phyloP scores from a whole-genome alignment of 805 yeast genomes.

The Lachancea sp. region DNA sequence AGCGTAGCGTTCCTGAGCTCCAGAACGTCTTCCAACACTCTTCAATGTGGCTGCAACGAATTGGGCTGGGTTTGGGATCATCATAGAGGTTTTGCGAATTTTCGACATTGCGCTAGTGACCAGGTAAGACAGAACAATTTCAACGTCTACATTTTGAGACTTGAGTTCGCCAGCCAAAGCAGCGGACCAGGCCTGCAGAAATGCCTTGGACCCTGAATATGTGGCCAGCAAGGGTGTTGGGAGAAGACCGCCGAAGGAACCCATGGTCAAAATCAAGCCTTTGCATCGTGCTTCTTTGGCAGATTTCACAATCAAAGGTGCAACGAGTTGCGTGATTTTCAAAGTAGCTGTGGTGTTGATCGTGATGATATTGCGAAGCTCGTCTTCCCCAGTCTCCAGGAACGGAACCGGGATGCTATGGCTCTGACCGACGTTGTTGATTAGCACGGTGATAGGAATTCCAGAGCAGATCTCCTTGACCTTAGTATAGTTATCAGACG shows the following conservation, averaged over 20 bases:
- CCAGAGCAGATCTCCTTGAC: conserved; percentile 42
- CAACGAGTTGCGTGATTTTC: conserved; percentile 70
- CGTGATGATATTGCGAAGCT: conserved; percentile 72
- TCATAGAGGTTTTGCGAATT: conserved; percentile 63
- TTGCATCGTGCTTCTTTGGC: conserved; percentile 38
- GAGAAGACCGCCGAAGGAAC: conserved; percentile 89
- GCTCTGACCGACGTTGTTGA: conserved; percentile 92
- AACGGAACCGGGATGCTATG: conserved; percentile 95
- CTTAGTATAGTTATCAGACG: conserved; percentile 46
- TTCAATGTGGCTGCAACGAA: conserved; percentile 72
- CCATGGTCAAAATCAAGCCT: conserved; percentile 88
- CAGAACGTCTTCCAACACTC: conserved; percentile 74
- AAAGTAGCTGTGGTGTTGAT: conserved; percentile 83
- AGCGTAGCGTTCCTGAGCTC: conserved; percentile 86
- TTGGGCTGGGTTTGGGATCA: conserved; percentile 74
- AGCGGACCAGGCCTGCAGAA: conserved; percentile 86
- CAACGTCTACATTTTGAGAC: conserved; percentile 70
- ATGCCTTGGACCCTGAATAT: conserved; percentile 94
- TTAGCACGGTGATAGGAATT: conserved; percentile 63
- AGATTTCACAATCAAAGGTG: conserved; percentile 60
- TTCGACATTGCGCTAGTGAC: conserved; percentile 96
- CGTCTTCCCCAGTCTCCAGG: conserved; percentile 66
- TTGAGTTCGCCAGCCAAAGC: conserved; percentile 83
- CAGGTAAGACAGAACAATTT: conserved; percentile 76
- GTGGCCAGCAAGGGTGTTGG: conserved; percentile 92